These are phyloP conservation scores for Themeda triandra DNA, from an alignment of 176 grass and related monocot genomes.

Conservation along the genomic window DNA sequence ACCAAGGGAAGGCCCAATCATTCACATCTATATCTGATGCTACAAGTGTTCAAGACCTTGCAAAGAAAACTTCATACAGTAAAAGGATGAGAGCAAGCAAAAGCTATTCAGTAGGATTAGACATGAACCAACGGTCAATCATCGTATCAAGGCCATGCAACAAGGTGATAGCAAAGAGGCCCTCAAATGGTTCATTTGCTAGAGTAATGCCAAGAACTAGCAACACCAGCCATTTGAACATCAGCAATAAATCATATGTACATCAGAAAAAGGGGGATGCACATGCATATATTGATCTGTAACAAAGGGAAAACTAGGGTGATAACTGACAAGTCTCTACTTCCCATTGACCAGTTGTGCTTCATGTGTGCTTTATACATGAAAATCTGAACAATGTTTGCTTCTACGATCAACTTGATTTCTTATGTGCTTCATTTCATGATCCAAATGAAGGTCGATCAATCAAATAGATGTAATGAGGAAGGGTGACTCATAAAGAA, in stretches of 20 bases:
- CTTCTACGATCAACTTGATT: background rate
- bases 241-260: slow-evolving; percentile 24
- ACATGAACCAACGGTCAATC: slow-evolving; percentile 42
- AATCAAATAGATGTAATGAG: background rate
- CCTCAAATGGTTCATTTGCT: slow-evolving; percentile 49
- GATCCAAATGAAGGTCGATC: background rate
- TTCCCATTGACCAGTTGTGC: background rate
- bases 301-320: slow-evolving; percentile 18
- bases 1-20: slow-evolving; percentile 68
- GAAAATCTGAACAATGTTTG: background rate
- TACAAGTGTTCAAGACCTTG: slow-evolving; percentile 50
- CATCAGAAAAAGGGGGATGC: slow-evolving; percentile 30
- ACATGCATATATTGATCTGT: slow-evolving; percentile 14
- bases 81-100: slow-evolving; percentile 73
- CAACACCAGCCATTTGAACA: slow-evolving; percentile 32
- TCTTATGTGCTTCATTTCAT: slow-evolving; percentile 16
- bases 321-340: background rate
- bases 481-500: background rate
- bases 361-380: background rate
- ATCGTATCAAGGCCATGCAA: slow-evolving; percentile 28
- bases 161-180: slow-evolving; percentile 63
- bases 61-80: slow-evolving; percentile 50
- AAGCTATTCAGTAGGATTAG: slow-evolving; percentile 52
- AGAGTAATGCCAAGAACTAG: slow-evolving; percentile 36
- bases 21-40: slow-evolving; percentile 49